Base-by-base conservation (phyloP, 1,139 yeast species). In the Wickerhamiella infanticola region DNA sequence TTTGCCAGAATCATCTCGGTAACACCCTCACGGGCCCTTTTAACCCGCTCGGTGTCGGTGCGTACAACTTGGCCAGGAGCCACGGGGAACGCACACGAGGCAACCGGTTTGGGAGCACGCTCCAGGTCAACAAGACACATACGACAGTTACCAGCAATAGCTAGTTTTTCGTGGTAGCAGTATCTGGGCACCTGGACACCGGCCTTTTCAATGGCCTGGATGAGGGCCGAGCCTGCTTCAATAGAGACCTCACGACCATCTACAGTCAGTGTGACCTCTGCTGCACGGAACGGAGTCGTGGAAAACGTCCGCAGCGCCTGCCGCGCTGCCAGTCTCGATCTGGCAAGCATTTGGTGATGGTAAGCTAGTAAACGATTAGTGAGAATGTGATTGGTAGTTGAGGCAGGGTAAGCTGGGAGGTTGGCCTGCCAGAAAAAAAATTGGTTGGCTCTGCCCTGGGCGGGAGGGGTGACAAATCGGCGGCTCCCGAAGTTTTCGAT, bases 71-170 rank as follows among this genome's bases (percentile, higher is more conserved):
- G 83, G 45, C 94, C 94, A 51, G 79, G 78, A 60, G 79, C 82
- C 18, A 82, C 95, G 35, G 95, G 95, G 78, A 81, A 79, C 45
- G 94, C 90, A 69, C 95, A 84, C 11, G 93, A 81, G 5, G 95
- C 94, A 54, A 83, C 83, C 60, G 86, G 79, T 65, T 84, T 84
- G 47, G 94, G 94, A 61, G 90, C 85, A 63, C 83, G 77, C 65
- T 84, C 95, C 47, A 84, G 83, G 58, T 84, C 95, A 45, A 84
- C 95, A 44, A 84, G 74, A 64, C 95, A 84, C 95, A 84, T 84
- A 67, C 95, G 80, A 65, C 95, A 84, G 67, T 83, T 84, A 63
- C 95, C 95, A n/a, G 95, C 95, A 61, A 84, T 75, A 39, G 94
- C 90, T 56, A 84, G 73, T 65, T 84, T 83, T 59, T 84, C 95